Conservation (phyloP, 179 eudicot species). For the Sideroxylon spinosum region DNA sequence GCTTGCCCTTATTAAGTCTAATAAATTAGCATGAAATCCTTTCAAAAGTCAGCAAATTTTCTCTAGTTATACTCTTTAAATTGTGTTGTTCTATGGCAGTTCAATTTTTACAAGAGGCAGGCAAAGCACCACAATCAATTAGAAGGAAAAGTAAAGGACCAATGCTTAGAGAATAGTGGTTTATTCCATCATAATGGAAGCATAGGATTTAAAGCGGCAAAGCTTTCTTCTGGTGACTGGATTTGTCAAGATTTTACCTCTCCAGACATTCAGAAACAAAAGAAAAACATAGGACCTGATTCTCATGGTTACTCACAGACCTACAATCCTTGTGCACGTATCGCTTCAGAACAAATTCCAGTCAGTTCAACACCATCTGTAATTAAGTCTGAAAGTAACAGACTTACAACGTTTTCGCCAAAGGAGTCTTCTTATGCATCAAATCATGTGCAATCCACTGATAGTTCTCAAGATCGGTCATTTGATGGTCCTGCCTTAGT, state of each 20-base stretch:
- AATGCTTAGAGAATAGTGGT: constrained; percentile 26
- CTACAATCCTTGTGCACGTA: constrained; percentile 24
- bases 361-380: constrained; percentile 29
- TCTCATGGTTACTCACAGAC: constrained; percentile 34
- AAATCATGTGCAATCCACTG: constrained; percentile 32
- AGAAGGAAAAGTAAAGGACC: constrained; percentile 40
- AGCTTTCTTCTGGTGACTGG: constrained; percentile 27
- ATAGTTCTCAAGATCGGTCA: constrained; percentile 35
- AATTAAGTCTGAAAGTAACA: constrained; percentile 45
- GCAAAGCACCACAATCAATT: constrained; percentile 35
- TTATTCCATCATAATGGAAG: constrained; percentile 30
- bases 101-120: constrained; percentile 35
- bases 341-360: constrained; percentile 36
- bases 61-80: background rate
- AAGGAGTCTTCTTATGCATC: constrained; percentile 54
- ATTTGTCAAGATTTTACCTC: constrained; percentile 22
- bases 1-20: background rate
- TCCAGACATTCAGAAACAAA: constrained; percentile 30
- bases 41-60: background rate
- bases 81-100: constrained; percentile 26
- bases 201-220: constrained; percentile 28
- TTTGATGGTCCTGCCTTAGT: constrained; percentile 32
- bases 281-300: constrained; percentile 28
- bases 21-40: background rate
- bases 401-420: constrained; percentile 36